Evolutionary conservation across 108 stramenopile species (phyloP).

Genomic region (Bacterosira constricta): DNA sequence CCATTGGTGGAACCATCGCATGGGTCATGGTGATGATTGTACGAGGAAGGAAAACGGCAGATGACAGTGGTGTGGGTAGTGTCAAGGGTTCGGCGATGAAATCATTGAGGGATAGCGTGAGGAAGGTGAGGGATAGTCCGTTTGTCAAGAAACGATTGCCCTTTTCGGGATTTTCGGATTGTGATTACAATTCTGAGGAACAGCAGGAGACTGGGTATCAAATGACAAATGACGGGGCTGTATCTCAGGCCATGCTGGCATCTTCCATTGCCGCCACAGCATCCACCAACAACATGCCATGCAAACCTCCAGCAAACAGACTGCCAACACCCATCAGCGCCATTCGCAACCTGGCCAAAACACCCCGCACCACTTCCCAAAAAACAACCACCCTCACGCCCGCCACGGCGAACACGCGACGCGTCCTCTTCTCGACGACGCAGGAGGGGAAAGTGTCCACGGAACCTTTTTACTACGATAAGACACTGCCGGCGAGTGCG

Average conservation of each 20-base stretch:
- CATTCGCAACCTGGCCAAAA: no score
- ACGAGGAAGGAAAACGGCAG: no score
- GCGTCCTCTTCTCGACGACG: constrained; percentile 24
- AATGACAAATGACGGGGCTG: no score
- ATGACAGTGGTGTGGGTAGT: no score
- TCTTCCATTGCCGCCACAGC: neutral
- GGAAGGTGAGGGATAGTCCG: neutral
- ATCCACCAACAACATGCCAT: neutral
- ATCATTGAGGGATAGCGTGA: neutral
- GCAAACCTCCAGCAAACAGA: no score
- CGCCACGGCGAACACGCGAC: neutral
- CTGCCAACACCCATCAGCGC: no score
- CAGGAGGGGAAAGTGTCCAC: constrained; percentile 17
- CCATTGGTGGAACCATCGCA: no score
- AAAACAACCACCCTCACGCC: neutral
- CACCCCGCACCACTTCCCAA: no score
- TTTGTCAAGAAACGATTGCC: neutral
- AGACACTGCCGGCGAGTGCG: constrained; percentile 20
- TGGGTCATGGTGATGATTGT: no score
- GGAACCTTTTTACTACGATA: constrained; percentile 25
- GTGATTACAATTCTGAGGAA: no score
- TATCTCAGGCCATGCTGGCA: neutral
- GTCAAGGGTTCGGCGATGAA: neutral
- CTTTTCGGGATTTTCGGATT: neutral
- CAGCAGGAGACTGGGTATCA: no score